A percentile compares a stretch with the other conserved stretches of the same genome.
phyloP scores from a whole-genome alignment of 2,329 filamentous ascomycete species.

The Alternaria tenuissima region DNA sequence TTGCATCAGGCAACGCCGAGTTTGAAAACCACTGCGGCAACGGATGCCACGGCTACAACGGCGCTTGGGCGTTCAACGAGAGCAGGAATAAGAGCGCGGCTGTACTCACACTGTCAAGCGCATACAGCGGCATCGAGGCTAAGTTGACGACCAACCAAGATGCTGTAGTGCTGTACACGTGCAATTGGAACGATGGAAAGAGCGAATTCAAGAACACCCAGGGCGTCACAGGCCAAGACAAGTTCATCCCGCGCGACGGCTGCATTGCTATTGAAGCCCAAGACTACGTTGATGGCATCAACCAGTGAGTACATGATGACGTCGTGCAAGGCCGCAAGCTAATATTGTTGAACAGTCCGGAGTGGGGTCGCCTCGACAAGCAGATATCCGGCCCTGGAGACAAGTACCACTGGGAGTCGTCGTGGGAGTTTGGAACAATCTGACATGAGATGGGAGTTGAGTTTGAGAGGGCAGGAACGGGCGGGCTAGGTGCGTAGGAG shows the following conservation, averaged over 20 bases:
- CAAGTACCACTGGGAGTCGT: conserved; percentile 45
- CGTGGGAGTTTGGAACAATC: conserved; percentile 44
- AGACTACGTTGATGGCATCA: conserved; percentile 48
- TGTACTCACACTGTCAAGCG: conserved; percentile 39
- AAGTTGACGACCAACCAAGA: conserved; percentile 45
- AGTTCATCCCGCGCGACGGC: conserved; percentile 44
- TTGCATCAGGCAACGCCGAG: conserved; percentile 32
- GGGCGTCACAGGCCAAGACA: conserved; percentile 38
- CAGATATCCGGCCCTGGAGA: conserved; percentile 44
- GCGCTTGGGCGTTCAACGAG: conserved; percentile 42
- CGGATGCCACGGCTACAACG: conserved; percentile 48
- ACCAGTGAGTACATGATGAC: conserved; percentile 37
- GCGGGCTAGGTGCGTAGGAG: conserved; percentile 3
- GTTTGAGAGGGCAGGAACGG: background rate
- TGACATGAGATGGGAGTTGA: conserved; percentile 7
- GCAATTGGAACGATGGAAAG: conserved; percentile 49
- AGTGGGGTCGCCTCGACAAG: conserved; percentile 44
- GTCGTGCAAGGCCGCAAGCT: conserved; percentile 20
- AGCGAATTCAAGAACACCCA: conserved; percentile 47
- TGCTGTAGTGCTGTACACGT: conserved; percentile 45
- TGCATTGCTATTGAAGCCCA: conserved; percentile 47
- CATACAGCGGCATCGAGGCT: conserved; percentile 44
- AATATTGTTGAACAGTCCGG: conserved; percentile 37
- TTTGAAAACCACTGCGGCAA: conserved; percentile 46
- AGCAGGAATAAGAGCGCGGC: conserved; percentile 32